phyloP scores from a whole-genome alignment of 352 stramenopile species.

The Thalassiosira oceanica region DNA sequence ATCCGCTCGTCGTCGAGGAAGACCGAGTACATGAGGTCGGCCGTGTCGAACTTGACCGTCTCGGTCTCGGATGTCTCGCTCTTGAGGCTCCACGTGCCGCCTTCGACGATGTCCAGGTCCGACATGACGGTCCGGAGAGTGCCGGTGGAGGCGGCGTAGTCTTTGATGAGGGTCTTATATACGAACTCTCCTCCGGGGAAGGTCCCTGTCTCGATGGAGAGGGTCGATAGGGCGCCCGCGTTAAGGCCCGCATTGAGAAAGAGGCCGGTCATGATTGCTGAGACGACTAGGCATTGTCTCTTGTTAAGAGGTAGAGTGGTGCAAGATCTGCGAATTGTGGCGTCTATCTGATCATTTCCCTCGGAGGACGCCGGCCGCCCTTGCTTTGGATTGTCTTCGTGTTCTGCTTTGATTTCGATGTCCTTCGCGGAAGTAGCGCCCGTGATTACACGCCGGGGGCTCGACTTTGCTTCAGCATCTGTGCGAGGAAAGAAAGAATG shows the following conservation, averaged over 20 bases:
- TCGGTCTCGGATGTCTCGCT: too few relatives aligned
- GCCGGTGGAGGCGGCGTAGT: conserved; percentile 63
- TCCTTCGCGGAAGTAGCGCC: too few relatives aligned
- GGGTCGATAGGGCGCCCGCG: conserved; percentile 41
- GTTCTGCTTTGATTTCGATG: too few relatives aligned
- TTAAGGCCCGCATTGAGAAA: conserved; percentile 48
- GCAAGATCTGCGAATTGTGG: too few relatives aligned
- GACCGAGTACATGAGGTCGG: conserved; percentile 61
- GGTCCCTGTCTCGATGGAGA: conserved; percentile 37
- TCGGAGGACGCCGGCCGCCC: too few relatives aligned
- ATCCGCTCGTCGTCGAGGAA: conserved; percentile 62
- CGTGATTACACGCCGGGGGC: too few relatives aligned
- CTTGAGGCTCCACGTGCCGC: neutral
- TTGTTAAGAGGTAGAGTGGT: too few relatives aligned
- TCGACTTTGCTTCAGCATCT: too few relatives aligned
- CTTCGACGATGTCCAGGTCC: conserved; percentile 40
- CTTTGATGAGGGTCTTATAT: conserved; percentile 58
- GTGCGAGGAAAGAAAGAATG: too few relatives aligned
- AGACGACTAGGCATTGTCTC: conserved; percentile 62
- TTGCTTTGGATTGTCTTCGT: too few relatives aligned
- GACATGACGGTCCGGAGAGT: conserved; percentile 34
- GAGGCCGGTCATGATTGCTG: conserved; percentile 37
- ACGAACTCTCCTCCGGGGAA: conserved; percentile 69
- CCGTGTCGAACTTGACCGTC: conserved; percentile 13
- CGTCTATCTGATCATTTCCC: too few relatives aligned